Conservation (phyloP, 2,329 filamentous ascomycete species). For the Sclerotinia glacialis region DNA sequence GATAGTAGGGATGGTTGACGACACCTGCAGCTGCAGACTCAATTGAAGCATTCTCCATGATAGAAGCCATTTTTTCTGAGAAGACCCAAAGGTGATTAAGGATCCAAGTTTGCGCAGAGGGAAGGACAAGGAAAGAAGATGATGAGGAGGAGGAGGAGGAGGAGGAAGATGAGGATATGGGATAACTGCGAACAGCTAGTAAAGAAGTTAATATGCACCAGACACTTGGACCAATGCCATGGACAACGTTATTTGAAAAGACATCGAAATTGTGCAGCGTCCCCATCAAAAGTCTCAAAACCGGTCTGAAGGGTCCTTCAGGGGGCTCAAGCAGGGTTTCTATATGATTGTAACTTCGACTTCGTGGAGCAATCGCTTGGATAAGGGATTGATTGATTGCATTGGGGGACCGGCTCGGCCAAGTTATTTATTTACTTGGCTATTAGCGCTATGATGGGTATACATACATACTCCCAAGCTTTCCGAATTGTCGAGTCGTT, state of each 20-base stretch:
- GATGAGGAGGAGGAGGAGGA: not conserved
- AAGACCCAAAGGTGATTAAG: slow-evolving; percentile 3
- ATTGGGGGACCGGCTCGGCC: not conserved
- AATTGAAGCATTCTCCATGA: slow-evolving; percentile 29
- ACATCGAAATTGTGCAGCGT: slow-evolving; percentile 2
- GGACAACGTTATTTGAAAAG: slow-evolving; percentile 2
- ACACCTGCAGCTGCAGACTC: slow-evolving; percentile 24
- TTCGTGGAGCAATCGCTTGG: slow-evolving; percentile 5
- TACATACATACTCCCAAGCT: not conserved
- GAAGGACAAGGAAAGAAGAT: not conserved
- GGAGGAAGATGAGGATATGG: not conserved
- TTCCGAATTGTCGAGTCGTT: not conserved
- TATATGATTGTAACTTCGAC: not conserved
- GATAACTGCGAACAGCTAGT: slow-evolving; percentile 4
- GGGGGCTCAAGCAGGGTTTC: slow-evolving; percentile 20
- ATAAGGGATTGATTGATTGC: slow-evolving; percentile 2
- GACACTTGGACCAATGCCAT: slow-evolving; percentile 19
- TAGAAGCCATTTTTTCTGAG: slow-evolving; percentile 25
- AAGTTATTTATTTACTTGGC: slow-evolving; percentile 11
- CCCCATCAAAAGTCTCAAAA: not conserved
- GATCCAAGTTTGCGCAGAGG: slow-evolving; percentile 3
- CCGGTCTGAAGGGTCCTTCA: slow-evolving; percentile 15
- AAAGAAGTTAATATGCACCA: slow-evolving; percentile 6
- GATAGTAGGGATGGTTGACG: slow-evolving; percentile 66
- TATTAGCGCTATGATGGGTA: not conserved